Base-by-base conservation (phyloP, 2,329 filamentous ascomycete genomes). In the Diaporthe helianthi region DNA sequence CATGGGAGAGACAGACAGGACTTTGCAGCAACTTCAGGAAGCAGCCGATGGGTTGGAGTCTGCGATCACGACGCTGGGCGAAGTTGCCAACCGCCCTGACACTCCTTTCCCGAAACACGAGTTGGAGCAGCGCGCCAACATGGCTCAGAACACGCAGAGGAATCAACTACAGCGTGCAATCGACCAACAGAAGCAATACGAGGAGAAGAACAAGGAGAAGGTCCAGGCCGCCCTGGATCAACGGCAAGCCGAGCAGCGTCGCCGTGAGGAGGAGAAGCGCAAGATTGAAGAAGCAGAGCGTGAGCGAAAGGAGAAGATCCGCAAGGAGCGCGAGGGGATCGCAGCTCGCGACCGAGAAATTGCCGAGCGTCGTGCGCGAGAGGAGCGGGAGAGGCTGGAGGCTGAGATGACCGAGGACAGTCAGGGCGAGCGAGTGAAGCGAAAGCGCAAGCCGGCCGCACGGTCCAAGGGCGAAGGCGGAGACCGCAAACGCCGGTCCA, bases 91-190 rank as follows among this genome's bases (percentile, higher is more conserved):
- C 38, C 84, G 88, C 70, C 87, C 88, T 1, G 84, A 88, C 69
- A 88, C 96, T 4, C 97, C 96, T 0, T 99, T 98, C 80, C 96
- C 95, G 8, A 91, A 93, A 75, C 87, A 92, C 71, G 93, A 98
- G 74, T 89, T 99, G 44, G 95, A 98, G 79, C 93, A 97, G 80
- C 93, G 97, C 77, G 95, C 96, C 52, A 97, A 93, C 84, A 99
- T 99, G 96, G 94, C 93, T 73, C 90, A 92, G 71, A 97, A 98
- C 78, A 99, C 97, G 1, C 93, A 97, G 82, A 91, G 93, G 73
- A 94, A 93, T 75, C 95, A 99, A 79, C 87, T 99, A 15, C 93
- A 97, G 76, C 90, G 94, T 75, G 92, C 93, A 5, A 88, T 95
- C 58, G 90, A 93, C 73, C 91, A 89, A 73, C 96, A 99, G 79